Evolutionary conservation across 2,329 filamentous ascomycete species (phyloP), one percentile per base, ranked within the genome.

Genomic region (Uncinocarpus reesii): DNA sequence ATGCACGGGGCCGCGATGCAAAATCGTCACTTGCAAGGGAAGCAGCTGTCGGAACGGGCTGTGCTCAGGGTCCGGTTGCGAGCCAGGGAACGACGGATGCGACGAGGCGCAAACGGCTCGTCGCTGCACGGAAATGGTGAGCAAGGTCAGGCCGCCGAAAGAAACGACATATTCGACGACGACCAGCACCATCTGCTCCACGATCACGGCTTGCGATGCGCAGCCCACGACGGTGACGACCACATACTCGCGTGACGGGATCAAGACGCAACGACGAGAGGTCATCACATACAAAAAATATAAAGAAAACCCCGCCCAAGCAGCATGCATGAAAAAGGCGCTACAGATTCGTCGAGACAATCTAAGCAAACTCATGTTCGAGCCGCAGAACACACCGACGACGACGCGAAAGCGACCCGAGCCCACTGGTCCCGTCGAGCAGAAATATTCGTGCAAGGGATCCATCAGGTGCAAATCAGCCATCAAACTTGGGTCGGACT

Each of bases 101-200:
- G 47, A 49, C 4, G 36, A 42, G 18, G 20, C 38, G 11, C 26
- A 49, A 20, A 24, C 20, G 3, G 47, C 47, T 7, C 47, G 29
- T 7, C 31, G 37, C 15, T 49, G 47, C 38, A 49, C 47, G 15
- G 47, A 49, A 20, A 7, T 32, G 7, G 38, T 49, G 11, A 24
- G 42, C 21, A 26, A 49, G 35, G 18, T 49, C 11, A 13, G 42
- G 29, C 41, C 38, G n/a, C 28, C 37, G 28, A 21, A 36, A 15
- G 13, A 21, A 4, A 49, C 47, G 2, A 49, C 47, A 7, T 8
- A 23, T 28, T 42, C 47, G 2, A 43, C 28, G 5, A 36, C 13
- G n/a, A 42, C 40, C n/a, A 15, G 29, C 3, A 42, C 40, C 40
- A 8, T 15, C 29, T 42, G 40, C 40, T 29, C 24, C 8, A 42